Percentiles rank a stretch among this genome's conserved stretches.
phyloP scores from a whole-genome alignment of 176 grass and related monocot species.

The Aegilops longissima region DNA sequence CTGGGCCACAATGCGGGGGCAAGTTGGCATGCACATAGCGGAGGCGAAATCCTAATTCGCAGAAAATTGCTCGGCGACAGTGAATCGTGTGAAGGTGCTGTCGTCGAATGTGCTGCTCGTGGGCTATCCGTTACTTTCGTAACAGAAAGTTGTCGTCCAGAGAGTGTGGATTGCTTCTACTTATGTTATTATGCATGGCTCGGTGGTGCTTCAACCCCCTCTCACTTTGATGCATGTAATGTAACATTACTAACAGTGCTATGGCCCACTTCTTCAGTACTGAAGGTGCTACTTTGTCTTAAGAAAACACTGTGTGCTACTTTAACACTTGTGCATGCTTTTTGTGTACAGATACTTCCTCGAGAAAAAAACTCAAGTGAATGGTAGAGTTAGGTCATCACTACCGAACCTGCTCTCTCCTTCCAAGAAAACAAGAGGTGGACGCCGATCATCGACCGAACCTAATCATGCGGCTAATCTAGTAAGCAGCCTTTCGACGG shows the following conservation, averaged over 20 bases:
- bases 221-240: background rate
- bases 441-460: constrained; percentile 2
- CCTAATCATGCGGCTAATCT: constrained; percentile 26
- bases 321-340: background rate
- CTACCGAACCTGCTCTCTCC: constrained; percentile 12
- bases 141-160: background rate
- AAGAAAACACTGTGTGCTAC: background rate
- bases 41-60: background rate
- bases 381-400: constrained; percentile 37
- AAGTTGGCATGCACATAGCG: background rate
- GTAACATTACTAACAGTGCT: background rate
- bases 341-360: background rate
- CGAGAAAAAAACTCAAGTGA: background rate
- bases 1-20: background rate
- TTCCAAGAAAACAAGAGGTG: background rate
- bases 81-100: background rate
- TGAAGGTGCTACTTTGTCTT: background rate
- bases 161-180: background rate
- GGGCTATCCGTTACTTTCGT: background rate
- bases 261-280: background rate
- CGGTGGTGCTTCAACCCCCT: background rate
- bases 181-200: background rate
- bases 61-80: background rate
- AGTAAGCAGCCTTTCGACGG: constrained; percentile 21
- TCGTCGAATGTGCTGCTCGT: background rate